Conservation (phyloP, 345 rosid genomes). For the Nasturtium officinale region DNA sequence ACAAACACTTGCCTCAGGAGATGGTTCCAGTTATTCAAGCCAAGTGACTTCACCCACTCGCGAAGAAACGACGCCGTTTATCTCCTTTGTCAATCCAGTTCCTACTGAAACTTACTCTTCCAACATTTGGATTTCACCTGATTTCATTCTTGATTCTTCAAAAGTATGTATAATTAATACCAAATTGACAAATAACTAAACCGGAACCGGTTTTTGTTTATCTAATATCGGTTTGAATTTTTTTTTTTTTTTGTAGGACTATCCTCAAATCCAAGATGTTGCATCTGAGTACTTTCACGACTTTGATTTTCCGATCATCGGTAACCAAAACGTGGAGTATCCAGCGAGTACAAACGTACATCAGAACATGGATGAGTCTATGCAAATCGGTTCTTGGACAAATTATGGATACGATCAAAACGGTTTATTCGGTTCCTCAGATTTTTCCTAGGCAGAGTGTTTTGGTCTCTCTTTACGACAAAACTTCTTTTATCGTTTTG, state of each 20-base stretch:
- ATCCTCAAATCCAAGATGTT: conserved; percentile 51
- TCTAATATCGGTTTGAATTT: conserved; percentile 10
- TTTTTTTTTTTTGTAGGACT: conserved; percentile 56
- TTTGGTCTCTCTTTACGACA: conserved; percentile 24
- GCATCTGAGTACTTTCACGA: conserved; percentile 47
- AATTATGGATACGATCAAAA: conserved; percentile 50
- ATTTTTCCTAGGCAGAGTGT: conserved; percentile 1
- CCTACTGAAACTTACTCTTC: conserved; percentile 46
- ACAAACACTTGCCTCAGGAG: conserved; percentile 41
- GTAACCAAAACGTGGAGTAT: conserved; percentile 43
- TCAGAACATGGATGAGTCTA: conserved; percentile 47
- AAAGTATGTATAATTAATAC: conserved; percentile 50
- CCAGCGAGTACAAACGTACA: conserved; percentile 48
- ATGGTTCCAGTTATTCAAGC: conserved; percentile 53
- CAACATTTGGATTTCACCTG: conserved; percentile 69
- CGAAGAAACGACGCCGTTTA: conserved; percentile 39
- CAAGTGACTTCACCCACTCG: conserved; percentile 50
- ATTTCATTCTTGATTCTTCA: conserved; percentile 79
- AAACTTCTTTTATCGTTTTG: conserved; percentile 39
- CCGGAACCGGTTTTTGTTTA: not conserved
- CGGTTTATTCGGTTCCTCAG: conserved; percentile 30
- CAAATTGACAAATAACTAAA: not conserved
- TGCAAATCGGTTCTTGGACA: conserved; percentile 53
- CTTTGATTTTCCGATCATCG: conserved; percentile 43
- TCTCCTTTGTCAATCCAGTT: conserved; percentile 33